phyloP scores from a whole-genome alignment of 192 early-diverging fungal genomes.

The Coemansia erecta region DNA sequence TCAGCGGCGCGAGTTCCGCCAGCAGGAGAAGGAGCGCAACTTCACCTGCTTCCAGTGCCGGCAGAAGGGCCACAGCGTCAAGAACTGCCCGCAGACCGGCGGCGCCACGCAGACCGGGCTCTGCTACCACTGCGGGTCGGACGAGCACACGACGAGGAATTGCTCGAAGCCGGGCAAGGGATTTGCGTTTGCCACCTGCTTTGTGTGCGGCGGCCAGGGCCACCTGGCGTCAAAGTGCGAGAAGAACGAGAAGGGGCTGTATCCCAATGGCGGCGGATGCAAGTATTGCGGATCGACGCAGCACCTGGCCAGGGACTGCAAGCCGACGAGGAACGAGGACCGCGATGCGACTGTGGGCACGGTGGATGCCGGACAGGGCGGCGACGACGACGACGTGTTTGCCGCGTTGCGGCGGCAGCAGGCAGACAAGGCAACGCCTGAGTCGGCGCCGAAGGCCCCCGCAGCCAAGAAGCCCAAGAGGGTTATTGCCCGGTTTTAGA shows the following conservation, averaged over 20 bases:
- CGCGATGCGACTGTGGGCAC: conserved; percentile 60
- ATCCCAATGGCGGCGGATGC: conserved; percentile 89
- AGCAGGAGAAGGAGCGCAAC: conserved; percentile 35
- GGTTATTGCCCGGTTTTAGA: conserved; percentile 25
- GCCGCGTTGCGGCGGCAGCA: conserved; percentile 36
- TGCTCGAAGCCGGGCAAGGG: conserved; percentile 60
- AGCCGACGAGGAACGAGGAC: conserved; percentile 56
- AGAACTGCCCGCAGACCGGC: conserved; percentile 70
- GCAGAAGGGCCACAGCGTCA: conserved; percentile 77
- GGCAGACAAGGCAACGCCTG: conserved; percentile 24
- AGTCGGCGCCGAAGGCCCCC: conserved; percentile 1
- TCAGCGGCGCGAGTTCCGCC: conserved; percentile 30
- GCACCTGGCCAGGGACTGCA: conserved; percentile 83
- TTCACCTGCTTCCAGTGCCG: conserved; percentile 83
- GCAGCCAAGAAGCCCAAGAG: conserved; percentile 17
- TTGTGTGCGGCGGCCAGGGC: conserved; percentile 80
- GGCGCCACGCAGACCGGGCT: conserved; percentile 55
- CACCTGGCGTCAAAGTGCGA: conserved; percentile 80
- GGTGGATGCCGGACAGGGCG: conserved; percentile 79
- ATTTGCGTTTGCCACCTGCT: conserved; percentile 82
- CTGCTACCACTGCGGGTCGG: conserved; percentile 88
- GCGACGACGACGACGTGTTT: conserved; percentile 86
- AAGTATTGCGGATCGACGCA: conserved; percentile 83
- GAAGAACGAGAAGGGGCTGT: conserved; percentile 86
- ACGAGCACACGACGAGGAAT: conserved; percentile 76